These are phyloP conservation scores for Beauveria asiatica DNA, from an alignment of 2,329 filamentous ascomycete genomes.

Conservation along the genomic window DNA sequence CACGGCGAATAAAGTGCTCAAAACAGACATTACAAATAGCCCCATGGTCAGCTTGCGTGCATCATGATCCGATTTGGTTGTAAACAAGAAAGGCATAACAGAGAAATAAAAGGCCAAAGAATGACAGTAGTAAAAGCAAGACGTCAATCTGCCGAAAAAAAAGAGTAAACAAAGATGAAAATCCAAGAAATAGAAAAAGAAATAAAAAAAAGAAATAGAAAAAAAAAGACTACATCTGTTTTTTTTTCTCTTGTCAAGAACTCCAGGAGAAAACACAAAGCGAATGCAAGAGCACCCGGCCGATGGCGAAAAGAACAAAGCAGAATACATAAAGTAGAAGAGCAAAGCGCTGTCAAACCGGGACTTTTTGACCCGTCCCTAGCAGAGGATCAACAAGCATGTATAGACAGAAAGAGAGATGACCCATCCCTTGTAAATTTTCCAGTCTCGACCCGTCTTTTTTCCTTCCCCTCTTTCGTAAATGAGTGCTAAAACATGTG, in stretches of 20 bases:
- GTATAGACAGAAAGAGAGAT: neutral
- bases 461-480: neutral
- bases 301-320: neutral
- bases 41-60: neutral
- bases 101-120: neutral
- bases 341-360: neutral
- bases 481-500: neutral
- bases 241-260: neutral
- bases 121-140: neutral
- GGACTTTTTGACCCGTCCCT: neutral
- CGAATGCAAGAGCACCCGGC: neutral
- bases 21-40: neutral
- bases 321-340: neutral
- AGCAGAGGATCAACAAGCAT: neutral
- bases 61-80: neutral
- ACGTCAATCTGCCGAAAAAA: neutral
- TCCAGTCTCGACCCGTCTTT: neutral
- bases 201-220: neutral
- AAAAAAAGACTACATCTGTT: neutral
- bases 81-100: neutral
- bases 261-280: neutral
- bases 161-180: neutral
- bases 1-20: neutral
- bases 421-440: neutral
- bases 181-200: neutral